Evolutionary conservation across 208 protist species (phyloP), one percentile per base, ranked within the genome.

Genomic region (Wallacemonas collosoma): DNA sequence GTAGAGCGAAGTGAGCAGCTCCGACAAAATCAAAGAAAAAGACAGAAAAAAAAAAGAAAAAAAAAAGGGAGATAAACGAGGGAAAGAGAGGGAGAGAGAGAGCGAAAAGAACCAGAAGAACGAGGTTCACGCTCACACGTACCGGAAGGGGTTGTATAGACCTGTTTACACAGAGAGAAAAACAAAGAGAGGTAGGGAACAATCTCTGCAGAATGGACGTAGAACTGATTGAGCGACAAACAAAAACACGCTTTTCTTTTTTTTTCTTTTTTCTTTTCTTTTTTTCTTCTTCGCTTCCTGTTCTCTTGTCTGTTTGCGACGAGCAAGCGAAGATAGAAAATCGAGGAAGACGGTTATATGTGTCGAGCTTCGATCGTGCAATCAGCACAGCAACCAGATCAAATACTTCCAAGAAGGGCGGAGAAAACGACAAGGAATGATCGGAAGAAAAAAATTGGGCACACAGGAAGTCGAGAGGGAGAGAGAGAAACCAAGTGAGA

Each of bases 11-110:
- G 26, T 26, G 0, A 26, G 26, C 26, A 26, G 26, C 26, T 26
- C 26, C 26, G 26, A 26, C 26, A 26, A 26, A 26, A 26, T 26
- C 67, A 57, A 69, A 41, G 38, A 56, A 79, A 38, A 78, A 71
- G 2, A 54, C 48, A 74, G 41, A 51, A 7, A 66, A 43, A 41
- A 56, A 47, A 72, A 68, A 68, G 6, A 81, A 15, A 71, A 63
- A 5, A 35, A 72, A 11, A 77, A 77, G 53, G 55, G 56, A 68
- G 58, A 63, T 41, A 36, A 72, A 56, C 50, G 36, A 67, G 39
- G 38, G 41, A 57, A 50, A 12, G 12, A 50, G 45, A 1, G 12
- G 0, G 45, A 50, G 6, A 12, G 12, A 12, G 45, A 50, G 6
- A 6, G 45, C 0, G 45, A 50, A 50, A 12, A 50, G 26, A 26